Conservation (phyloP, 495 filamentous ascomycete species). For the Aspergillus campestris region DNA sequence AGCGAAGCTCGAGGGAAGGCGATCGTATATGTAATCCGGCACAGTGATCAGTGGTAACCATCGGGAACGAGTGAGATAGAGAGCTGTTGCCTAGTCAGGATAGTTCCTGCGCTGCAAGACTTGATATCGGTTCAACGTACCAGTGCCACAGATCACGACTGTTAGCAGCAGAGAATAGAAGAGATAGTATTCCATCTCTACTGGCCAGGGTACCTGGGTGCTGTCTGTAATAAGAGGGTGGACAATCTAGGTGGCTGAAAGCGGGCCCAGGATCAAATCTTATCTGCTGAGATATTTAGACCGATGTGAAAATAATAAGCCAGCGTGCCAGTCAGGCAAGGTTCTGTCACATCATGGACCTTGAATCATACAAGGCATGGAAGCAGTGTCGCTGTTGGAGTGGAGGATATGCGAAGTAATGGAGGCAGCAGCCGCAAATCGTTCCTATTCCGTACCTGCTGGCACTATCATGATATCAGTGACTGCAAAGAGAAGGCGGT, state of each 20-base stretch:
- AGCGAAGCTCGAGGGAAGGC: conserved; percentile 63
- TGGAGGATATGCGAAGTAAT: too few species aligned
- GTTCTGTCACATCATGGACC: too few species aligned
- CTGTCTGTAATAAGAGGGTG: too few species aligned
- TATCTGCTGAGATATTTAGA: too few species aligned
- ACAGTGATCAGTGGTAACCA: conserved; percentile 61
- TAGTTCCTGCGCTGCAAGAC: not conserved
- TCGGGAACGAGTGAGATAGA: conserved; percentile 69
- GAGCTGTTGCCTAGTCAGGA: conserved; percentile 34
- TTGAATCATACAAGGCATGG: too few species aligned
- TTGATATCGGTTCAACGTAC: conserved; percentile 28
- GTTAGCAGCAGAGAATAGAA: conserved; percentile 66
- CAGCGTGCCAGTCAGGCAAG: too few species aligned
- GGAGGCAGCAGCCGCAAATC: too few species aligned
- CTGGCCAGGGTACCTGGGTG: too few species aligned
- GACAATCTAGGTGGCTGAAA: too few species aligned
- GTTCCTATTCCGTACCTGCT: not conserved
- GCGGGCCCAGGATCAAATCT: too few species aligned
- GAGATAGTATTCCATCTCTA: conserved; percentile 56
- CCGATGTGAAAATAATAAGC: too few species aligned
- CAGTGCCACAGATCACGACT: conserved; percentile 51
- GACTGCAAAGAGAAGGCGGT: not conserved
- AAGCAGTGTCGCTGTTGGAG: too few species aligned
- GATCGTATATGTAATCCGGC: conserved; percentile 59
- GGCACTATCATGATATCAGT: not conserved